Base-by-base conservation (phyloP, 1,284 basidiomycete genomes). In the Trametes sp. region DNA sequence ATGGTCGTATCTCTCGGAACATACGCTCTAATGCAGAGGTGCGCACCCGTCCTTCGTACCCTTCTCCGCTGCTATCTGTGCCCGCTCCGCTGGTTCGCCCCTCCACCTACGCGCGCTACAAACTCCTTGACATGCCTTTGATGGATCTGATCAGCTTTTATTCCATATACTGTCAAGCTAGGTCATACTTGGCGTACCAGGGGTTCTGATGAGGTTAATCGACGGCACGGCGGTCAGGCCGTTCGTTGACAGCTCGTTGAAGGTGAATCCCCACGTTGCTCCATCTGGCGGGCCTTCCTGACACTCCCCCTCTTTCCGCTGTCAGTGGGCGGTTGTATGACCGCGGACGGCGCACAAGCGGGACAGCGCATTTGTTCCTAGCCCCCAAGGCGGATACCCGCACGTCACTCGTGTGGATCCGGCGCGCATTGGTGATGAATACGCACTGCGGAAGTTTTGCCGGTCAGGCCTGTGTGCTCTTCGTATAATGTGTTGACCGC, bases 131-230 rank as follows among this genome's bases (percentile, higher is more conserved):
- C 56, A 48, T 19, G n/a, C 38, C 38, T 19, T 11, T 36, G 35
- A 48, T 24, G 50, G 56, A 49, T 58, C 28, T 58, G 48, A 58
- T 58, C 56, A 58, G 38, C 21, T 33, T 26, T n/a, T 44, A 58
- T 51, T 58, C 56, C 46, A 44, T 45, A 58, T 44, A 51, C 56
- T 58, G 51, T 53, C 35, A 41, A 5, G 16, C 48, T 49, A 49
- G 28, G 54, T 29, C 38, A 21, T 16, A 44, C 28, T 23, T 53
- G 44, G 33, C 50, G 23, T n/a, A 38, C 26, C 24, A 5, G 26
- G n/a, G n/a, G 10, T 59, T 59, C 50, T 59, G 58, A 59, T 49
- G 44, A 48, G 48, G 28, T 51, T 58, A 44, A 56, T 38, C 23
- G 23, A 48, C 44, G 54, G 36, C 33, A 36, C 54, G 44, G 54